Conservation (phyloP, 495 filamentous ascomycete species). For the Cudoniella acicularis region DNA sequence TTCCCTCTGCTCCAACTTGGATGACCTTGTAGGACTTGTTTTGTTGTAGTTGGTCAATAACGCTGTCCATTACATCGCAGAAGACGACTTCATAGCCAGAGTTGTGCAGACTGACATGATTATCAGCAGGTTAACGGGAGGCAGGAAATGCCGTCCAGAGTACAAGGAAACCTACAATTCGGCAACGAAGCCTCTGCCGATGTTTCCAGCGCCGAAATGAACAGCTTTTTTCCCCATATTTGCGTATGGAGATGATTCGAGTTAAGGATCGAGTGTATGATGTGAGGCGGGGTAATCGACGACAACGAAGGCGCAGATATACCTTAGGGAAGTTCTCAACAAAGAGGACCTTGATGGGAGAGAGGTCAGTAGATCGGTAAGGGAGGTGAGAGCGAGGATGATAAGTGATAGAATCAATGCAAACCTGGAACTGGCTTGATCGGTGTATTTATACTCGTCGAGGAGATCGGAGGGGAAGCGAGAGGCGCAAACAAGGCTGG, state of each 20-base stretch:
- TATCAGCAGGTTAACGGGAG: background rate
- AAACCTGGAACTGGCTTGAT: background rate
- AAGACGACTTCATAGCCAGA: conserved; percentile 92
- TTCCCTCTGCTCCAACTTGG: conserved; percentile 84
- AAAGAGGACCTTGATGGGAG: background rate
- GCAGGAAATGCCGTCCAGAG: background rate
- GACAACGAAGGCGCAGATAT: background rate
- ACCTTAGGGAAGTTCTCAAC: background rate
- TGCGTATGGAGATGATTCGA: background rate
- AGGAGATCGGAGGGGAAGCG: background rate
- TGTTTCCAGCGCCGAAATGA: conserved; percentile 94
- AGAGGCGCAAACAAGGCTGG: background rate
- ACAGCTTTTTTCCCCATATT: conserved; percentile 65
- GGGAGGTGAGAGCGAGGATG: background rate
- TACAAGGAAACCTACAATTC: conserved; percentile 16
- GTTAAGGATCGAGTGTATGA: background rate
- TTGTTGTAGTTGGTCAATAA: conserved; percentile 74
- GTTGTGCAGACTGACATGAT: conserved; percentile 66
- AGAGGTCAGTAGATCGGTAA: background rate
- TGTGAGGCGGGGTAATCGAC: background rate
- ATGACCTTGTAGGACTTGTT: conserved; percentile 81
- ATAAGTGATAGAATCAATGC: background rate
- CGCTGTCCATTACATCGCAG: conserved; percentile 78
- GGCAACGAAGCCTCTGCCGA: conserved; percentile 46
- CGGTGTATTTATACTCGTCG: background rate